Evolutionary conservation across 345 rosid genomes (phyloP).

Genomic region (Litchi chinensis): DNA sequence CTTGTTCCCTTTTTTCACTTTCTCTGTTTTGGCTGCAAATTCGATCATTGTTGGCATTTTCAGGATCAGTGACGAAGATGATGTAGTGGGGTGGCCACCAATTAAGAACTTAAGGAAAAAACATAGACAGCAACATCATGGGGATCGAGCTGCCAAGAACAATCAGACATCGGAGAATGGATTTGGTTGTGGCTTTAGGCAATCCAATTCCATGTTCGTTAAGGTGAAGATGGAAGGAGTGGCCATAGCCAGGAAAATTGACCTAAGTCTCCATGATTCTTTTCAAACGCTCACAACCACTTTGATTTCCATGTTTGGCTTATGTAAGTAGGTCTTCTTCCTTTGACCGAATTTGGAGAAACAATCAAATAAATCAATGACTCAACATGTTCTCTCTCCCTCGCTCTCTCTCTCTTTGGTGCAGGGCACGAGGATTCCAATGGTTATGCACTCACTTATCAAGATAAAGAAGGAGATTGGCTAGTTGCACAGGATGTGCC

Average conservation of each 20-base stretch:
- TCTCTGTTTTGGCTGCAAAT: neutral
- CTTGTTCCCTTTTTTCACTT: neutral
- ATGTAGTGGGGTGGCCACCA: slow-evolving; percentile 49
- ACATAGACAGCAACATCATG: neutral
- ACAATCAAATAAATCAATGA: neutral
- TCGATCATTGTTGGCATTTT: neutral
- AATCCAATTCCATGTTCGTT: slow-evolving; percentile 37
- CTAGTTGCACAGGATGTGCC: slow-evolving; percentile 36
- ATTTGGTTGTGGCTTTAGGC: slow-evolving; percentile 12
- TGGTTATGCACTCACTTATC: slow-evolving; percentile 35
- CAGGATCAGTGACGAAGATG: slow-evolving; percentile 25
- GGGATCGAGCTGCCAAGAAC: neutral
- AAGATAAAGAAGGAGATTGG: slow-evolving; percentile 49
- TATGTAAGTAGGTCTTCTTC: slow-evolving; percentile 27
- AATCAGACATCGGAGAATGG: slow-evolving; percentile 23
- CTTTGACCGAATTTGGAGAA: neutral
- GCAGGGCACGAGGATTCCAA: slow-evolving; percentile 38
- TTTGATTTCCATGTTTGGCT: slow-evolving; percentile 45
- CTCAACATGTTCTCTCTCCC: neutral
- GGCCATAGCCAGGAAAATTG: slow-evolving; percentile 52
- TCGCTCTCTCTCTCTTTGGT: neutral
- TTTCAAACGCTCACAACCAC: slow-evolving; percentile 33
- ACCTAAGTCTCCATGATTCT: slow-evolving; percentile 37
- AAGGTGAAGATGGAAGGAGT: slow-evolving; percentile 61
- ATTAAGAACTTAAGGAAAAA: slow-evolving; percentile 29